Evolutionary conservation across 805 yeast species (phyloP), one percentile per base, ranked within the genome.

Genomic region (Grigorovia humatica): DNA sequence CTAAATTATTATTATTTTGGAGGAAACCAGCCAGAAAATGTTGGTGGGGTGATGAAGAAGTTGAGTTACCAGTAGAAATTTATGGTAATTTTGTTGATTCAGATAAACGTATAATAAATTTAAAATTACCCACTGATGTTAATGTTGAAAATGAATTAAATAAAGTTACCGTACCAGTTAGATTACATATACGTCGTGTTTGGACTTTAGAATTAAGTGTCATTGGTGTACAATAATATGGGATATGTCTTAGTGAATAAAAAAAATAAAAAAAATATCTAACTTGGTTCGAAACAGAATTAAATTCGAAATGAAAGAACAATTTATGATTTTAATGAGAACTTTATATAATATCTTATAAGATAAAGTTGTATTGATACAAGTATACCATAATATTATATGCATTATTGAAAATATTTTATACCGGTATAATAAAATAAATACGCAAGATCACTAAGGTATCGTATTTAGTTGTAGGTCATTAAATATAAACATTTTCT

Each of bases 1-100:
- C 68, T 58, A 93, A 93, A 67, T 75, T 93, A 49, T 73, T 93
- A 41, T 71, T 93, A 49, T 93, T 93, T 64, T 93, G 99, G 98
- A 78, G 96, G 56, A 93, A 93, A 65, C 99, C 99, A 0, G 99
- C 99, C 1, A 78, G 98, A 63, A 93, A 93, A 65, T 93, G 99
- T 71, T 93, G 99, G 99, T 93, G 99, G 99, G 77, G 87, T 7
- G 80, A 81, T 64, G 79, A 80, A 45, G 72, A 68, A 30, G 68
- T 79, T 19, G 81, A 79, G 46, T 70, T 70, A 52, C 69, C 62
- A 19, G 65, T 73, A 17, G 65, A 65, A 46, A 57, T 67, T 18
- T 63, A 60, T 50, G 69, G 69, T 30, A 50, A 60, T 41, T 60
- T 59, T 57, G 52, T 53, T 2, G 49, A 58, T 18, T 42, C 40